Evolutionary conservation across 2,329 filamentous ascomycete species (phyloP), one percentile per base, ranked within the genome.

Genomic region (Aquanectria penicillioides): DNA sequence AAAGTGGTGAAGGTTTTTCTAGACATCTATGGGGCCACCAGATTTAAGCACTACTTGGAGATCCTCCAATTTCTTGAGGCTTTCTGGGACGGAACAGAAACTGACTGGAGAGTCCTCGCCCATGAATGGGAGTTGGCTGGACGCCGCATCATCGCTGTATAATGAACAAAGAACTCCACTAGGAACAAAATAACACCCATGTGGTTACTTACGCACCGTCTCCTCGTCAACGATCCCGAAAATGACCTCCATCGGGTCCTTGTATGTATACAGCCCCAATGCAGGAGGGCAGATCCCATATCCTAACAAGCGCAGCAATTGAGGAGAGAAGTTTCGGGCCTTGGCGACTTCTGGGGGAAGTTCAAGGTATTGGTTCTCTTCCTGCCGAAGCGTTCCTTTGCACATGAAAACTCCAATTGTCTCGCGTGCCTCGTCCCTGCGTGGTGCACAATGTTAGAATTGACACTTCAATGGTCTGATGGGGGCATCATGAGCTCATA

Each of bases 211-310:
- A 8, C 33, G 7, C 10, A 76, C 68, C 0, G 75, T 77, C 43
- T 77, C 73, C 40, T 74, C 71, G 48, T 77, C 75, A 22, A 73
- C 63, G 12, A 77, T 72, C 1, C 71, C 72, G 46, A 76, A 77
- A 12, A 77, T 63, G 15, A 71, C 67, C 44, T 70, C 68, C 73
- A 77, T 77, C 0, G 75, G 75, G 44, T 77, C 74, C 40, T 75
- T 71, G 18, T 75, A 77, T 41, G 74, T 67, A 49, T 72, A 71
- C 46, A 77, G 69, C 2, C 75, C 75, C 3, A 76, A 65, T 2
- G 71, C 74, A 2, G 75, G 74, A 6, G 71, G 67, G 25, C 63
- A 70, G 12, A 77, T 62, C 1, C 74, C 73, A 46, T 76, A 75
- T 2, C 74, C 74, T 2, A 75, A 54, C 6, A 75, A 63, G 20